Evolutionary conservation across 2,329 filamentous ascomycete genomes (phyloP).

Genomic region (Monosporascus ibericus): DNA sequence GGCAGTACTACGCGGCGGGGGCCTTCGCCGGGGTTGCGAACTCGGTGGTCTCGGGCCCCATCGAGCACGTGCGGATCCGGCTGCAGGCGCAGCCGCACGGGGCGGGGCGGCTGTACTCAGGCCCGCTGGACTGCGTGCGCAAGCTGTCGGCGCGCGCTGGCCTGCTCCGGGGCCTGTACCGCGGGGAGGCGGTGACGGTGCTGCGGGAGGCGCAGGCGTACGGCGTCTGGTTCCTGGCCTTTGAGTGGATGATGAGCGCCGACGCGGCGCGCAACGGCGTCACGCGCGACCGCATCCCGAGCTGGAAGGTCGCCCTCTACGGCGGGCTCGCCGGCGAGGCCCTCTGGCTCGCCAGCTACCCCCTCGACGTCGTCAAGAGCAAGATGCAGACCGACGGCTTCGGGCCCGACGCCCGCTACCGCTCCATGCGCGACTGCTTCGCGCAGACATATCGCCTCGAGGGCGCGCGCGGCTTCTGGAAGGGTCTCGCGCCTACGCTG

Average conservation of each 20-base stretch:
- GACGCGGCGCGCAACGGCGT: slow-evolving; percentile 75
- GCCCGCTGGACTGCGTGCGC: slow-evolving; percentile 83
- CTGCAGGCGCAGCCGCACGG: slow-evolving; percentile 96
- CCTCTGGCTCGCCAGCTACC: slow-evolving; percentile 89
- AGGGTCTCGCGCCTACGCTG: slow-evolving; percentile 83
- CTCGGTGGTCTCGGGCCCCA: slow-evolving; percentile 79
- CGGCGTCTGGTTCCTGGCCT: slow-evolving; percentile 89
- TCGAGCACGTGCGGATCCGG: slow-evolving; percentile 94
- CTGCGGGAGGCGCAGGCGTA: slow-evolving; percentile 90
- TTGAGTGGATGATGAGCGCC: slow-evolving; percentile 92
- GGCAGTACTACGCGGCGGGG: slow-evolving; percentile 83
- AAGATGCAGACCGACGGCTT: slow-evolving; percentile 99
- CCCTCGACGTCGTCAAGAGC: slow-evolving; percentile 96
- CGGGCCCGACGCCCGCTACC: slow-evolving; percentile 63
- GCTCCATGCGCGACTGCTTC: slow-evolving; percentile 84
- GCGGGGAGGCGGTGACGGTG: slow-evolving; percentile 80
- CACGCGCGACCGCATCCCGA: slow-evolving; percentile 70
- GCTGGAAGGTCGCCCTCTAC: slow-evolving; percentile 83
- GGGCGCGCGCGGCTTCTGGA: slow-evolving; percentile 85
- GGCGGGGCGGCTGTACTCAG: slow-evolving; percentile 67
- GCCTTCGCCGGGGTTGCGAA: slow-evolving; percentile 92
- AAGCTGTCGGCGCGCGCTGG: slow-evolving; percentile 68
- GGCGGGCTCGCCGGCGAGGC: slow-evolving; percentile 91
- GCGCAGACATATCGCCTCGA: slow-evolving; percentile 71
- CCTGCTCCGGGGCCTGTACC: slow-evolving; percentile 70